phyloP scores from a whole-genome alignment of 78 protist species.

The Dictyostelium brefeldianum region DNA sequence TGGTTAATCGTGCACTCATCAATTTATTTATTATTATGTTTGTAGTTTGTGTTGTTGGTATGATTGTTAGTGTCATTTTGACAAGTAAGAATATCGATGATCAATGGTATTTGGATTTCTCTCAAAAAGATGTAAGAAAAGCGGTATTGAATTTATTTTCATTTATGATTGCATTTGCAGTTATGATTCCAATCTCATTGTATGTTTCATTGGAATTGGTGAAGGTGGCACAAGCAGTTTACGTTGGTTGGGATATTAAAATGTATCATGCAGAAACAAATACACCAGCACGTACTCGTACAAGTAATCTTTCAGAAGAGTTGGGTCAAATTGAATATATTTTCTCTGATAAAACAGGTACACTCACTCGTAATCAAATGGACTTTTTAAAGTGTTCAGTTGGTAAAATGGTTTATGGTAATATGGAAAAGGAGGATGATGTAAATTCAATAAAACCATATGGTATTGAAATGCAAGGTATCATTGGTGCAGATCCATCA shows the following conservation, averaged over 20 bases:
- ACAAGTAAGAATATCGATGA: constrained; percentile 19
- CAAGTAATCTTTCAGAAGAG: constrained; percentile 77
- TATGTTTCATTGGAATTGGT: constrained; percentile 77
- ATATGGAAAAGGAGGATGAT: constrained; percentile 27
- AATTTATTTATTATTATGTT: constrained; percentile 70
- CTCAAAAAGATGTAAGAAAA: background rate
- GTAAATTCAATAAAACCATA: background rate
- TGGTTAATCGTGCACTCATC: constrained; percentile 82
- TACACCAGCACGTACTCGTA: constrained; percentile 73
- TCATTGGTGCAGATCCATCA: constrained; percentile 62
- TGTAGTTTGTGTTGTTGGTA: constrained; percentile 40
- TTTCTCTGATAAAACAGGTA: constrained; percentile 89
- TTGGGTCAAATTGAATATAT: constrained; percentile 84
- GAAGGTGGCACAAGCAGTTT: constrained; percentile 77
- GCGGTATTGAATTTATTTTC: constrained; percentile 77
- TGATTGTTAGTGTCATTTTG: constrained; percentile 29
- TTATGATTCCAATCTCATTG: constrained; percentile 85
- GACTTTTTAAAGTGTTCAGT: constrained; percentile 79
- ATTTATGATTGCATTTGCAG: constrained; percentile 91
- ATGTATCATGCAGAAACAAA: constrained; percentile 47
- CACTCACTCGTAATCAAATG: constrained; percentile 87
- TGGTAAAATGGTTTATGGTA: constrained; percentile 67
- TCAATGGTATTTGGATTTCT: constrained; percentile 61
- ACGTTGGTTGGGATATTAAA: constrained; percentile 58
- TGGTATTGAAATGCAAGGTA: constrained; percentile 6